phyloP scores from a whole-genome alignment of 352 stramenopile species.

The Phytophthora quininea region DNA sequence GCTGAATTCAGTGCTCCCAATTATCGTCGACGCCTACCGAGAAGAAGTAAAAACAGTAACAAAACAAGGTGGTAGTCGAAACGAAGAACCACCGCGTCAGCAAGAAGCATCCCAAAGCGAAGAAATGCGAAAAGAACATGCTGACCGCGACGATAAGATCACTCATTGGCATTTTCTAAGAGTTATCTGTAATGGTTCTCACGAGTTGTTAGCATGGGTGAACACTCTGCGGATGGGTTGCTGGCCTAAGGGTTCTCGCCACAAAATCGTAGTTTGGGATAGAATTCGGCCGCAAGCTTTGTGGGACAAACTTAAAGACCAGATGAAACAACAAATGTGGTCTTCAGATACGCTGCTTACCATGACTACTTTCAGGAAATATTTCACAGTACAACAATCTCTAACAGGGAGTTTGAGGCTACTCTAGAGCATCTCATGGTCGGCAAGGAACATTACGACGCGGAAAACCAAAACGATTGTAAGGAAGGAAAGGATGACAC shows the following conservation, averaged over 20 bases:
- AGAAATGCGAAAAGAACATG: too few relatives aligned
- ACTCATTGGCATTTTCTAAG: too few relatives aligned
- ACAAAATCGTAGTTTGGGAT: constrained; percentile 24
- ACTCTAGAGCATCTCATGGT: constrained; percentile 28
- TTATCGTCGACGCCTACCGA: constrained; percentile 66
- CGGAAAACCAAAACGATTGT: too few relatives aligned
- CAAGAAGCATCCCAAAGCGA: too few relatives aligned
- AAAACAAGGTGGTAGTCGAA: constrained; percentile 26
- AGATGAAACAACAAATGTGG: constrained; percentile 25
- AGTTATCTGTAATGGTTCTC: too few relatives aligned
- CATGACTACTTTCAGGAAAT: constrained; percentile 14
- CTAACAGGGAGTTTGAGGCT: constrained; percentile 22
- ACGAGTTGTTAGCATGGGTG: too few relatives aligned
- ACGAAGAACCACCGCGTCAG: too few relatives aligned
- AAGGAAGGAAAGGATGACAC: too few relatives aligned
- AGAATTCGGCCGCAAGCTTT: constrained; percentile 27
- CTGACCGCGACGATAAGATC: too few relatives aligned
- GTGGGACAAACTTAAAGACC: constrained; percentile 13
- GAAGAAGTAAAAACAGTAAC: constrained; percentile 42
- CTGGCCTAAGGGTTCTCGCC: too few relatives aligned
- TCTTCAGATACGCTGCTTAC: constrained; percentile 22
- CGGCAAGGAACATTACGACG: too few relatives aligned
- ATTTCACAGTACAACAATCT: constrained; percentile 23
- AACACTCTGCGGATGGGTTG: too few relatives aligned
- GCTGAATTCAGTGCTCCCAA: constrained; percentile 76